phyloP scores from a whole-genome alignment of 1,284 basidiomycete species.

The Boletus mariae region DNA sequence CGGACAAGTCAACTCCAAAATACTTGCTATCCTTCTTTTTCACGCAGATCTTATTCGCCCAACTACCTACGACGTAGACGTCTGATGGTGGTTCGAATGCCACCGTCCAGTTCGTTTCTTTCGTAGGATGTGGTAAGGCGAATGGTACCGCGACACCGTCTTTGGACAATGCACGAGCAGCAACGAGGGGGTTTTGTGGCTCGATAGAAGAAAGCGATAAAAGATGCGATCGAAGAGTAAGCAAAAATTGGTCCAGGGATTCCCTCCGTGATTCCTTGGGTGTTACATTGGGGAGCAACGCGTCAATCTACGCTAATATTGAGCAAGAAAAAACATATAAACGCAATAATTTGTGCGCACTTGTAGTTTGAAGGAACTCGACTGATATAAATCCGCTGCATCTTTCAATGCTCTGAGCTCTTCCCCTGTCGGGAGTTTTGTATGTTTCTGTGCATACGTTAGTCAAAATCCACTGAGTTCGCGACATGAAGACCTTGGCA shows the following conservation, averaged over 20 bases:
- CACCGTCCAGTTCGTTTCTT: slow-evolving; percentile 76
- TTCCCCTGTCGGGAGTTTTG: slow-evolving; percentile 58
- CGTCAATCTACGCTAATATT: slow-evolving; percentile 62
- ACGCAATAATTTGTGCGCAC: slow-evolving; percentile 36
- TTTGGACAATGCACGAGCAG: slow-evolving; percentile 49
- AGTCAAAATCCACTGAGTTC: not conserved
- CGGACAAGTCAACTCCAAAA: slow-evolving; percentile 79
- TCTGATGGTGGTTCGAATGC: slow-evolving; percentile 65
- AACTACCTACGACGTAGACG: slow-evolving; percentile 72
- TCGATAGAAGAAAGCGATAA: slow-evolving; percentile 52
- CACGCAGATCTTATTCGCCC: slow-evolving; percentile 64
- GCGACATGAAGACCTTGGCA: slow-evolving; percentile 8
- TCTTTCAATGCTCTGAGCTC: slow-evolving; percentile 78
- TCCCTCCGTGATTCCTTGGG: slow-evolving; percentile 54
- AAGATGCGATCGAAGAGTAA: slow-evolving; percentile 58
- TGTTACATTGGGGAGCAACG: slow-evolving; percentile 73
- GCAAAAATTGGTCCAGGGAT: slow-evolving; percentile 62
- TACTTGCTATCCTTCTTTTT: slow-evolving; percentile 59
- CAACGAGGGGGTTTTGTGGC: slow-evolving; percentile 65
- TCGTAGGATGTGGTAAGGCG: slow-evolving; percentile 57
- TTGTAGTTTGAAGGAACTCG: slow-evolving; percentile 83
- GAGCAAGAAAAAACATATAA: not conserved
- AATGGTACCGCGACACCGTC: slow-evolving; percentile 60
- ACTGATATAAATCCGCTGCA: slow-evolving; percentile 76
- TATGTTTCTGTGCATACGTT: slow-evolving; percentile 26